Evolutionary conservation across 306 rosid species (phyloP).

Genomic region (Ormosia emarginata): DNA sequence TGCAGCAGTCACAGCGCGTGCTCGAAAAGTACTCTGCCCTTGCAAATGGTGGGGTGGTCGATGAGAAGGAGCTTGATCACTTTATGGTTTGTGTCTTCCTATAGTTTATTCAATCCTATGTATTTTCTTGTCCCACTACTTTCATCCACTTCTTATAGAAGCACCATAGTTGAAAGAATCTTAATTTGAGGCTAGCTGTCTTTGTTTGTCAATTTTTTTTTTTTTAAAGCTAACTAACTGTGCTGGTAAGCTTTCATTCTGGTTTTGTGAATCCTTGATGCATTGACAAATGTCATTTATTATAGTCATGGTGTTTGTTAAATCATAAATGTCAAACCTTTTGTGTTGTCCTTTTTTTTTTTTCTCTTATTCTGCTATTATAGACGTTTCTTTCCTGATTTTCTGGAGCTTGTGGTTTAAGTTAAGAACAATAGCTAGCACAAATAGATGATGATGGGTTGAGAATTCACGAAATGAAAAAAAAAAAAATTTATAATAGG

Average conservation of each 20-base stretch:
- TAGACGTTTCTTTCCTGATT: neutral
- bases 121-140: neutral
- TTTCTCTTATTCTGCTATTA: neutral
- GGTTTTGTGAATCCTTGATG: neutral
- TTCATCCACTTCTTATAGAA: neutral
- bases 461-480: neutral
- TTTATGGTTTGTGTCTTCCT: conserved; percentile 56
- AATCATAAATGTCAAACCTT: conserved; percentile 2
- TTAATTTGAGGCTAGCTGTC: neutral
- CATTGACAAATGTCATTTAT: neutral
- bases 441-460: neutral
- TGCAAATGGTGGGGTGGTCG: conserved; percentile 28
- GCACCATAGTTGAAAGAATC: neutral
- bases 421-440: neutral
- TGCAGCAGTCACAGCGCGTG: conserved; percentile 68
- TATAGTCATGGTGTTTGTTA: neutral
- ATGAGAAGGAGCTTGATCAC: conserved; percentile 75
- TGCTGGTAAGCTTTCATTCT: neutral
- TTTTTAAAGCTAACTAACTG: neutral
- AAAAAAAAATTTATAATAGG: too few relatives aligned
- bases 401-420: neutral
- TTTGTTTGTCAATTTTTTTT: neutral
- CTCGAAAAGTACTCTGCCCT: conserved; percentile 60
- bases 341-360: neutral
- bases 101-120: neutral